A percentile compares a stretch with the other conserved stretches of the same genome.
phyloP scores from a whole-genome alignment of 108 stramenopile species.

The Pseudonitzschia pungens region DNA sequence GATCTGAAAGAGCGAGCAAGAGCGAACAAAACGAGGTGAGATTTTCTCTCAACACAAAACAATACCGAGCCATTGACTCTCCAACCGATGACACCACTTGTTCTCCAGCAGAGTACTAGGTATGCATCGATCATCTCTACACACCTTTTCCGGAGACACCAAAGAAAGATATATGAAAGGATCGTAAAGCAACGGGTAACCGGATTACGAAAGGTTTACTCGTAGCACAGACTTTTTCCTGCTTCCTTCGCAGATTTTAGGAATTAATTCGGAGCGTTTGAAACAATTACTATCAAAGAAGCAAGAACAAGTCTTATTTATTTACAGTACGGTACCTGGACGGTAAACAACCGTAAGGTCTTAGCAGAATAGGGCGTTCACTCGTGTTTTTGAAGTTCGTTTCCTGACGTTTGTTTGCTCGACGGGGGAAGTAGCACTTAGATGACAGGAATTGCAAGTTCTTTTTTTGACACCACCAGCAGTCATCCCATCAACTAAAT shows the following conservation, averaged over 20 bases:
- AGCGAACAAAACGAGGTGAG: too few relatives aligned
- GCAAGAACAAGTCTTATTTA: background rate
- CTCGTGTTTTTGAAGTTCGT: background rate
- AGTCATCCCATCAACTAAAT: background rate
- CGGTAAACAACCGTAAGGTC: too few relatives aligned
- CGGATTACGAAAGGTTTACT: too few relatives aligned
- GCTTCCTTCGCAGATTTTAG: background rate
- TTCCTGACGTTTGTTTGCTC: background rate
- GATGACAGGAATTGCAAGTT: background rate
- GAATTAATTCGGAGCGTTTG: background rate
- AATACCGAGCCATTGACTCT: too few relatives aligned
- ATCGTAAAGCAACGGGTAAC: background rate
- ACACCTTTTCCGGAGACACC: slow-evolving; percentile 3
- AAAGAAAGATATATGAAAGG: background rate
- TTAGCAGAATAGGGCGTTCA: background rate
- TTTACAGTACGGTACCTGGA: too few relatives aligned
- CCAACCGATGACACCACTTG: too few relatives aligned
- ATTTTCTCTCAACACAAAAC: too few relatives aligned
- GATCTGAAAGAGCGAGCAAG: too few relatives aligned
- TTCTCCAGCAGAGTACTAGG: too few relatives aligned
- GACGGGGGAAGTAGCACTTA: background rate
- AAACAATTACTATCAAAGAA: too few relatives aligned
- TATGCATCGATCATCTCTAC: background rate
- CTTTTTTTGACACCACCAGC: background rate
- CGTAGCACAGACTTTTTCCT: too few relatives aligned